These are phyloP conservation scores for Cercophora samala DNA, from an alignment of 495 filamentous ascomycete genomes.

Conservation along the genomic window DNA sequence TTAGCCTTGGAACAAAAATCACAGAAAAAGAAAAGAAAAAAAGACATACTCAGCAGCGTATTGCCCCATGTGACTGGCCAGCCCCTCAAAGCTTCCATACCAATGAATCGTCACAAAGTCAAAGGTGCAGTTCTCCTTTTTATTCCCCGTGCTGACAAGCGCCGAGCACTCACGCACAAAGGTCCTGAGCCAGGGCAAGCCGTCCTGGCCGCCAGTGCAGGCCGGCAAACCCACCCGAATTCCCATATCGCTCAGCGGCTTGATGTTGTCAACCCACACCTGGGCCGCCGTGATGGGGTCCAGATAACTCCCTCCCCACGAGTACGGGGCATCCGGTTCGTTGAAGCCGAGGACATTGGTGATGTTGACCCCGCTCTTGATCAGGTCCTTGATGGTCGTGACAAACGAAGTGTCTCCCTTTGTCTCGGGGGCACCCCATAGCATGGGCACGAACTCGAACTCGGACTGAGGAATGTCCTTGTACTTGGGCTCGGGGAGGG, in stretches of 20 bases:
- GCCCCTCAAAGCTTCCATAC: conserved; percentile 72
- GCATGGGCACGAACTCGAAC: conserved; percentile 77
- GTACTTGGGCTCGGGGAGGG: conserved; percentile 51
- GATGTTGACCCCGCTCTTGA: conserved; percentile 56
- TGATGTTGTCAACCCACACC: conserved; percentile 63
- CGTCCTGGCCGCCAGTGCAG: conserved; percentile 52
- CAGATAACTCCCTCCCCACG: conserved; percentile 58
- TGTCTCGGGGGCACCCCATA: conserved; percentile 57
- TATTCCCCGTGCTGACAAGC: conserved; percentile 34
- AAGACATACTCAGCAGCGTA: conserved; percentile 47
- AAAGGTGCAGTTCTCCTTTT: conserved; percentile 53
- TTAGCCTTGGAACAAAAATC: conserved; percentile 4
- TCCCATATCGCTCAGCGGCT: conserved; percentile 57
- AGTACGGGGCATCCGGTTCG: conserved; percentile 59
- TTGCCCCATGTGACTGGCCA: conserved; percentile 66
- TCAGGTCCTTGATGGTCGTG: conserved; percentile 47
- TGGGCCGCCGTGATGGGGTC: conserved; percentile 55
- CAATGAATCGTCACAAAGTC: conserved; percentile 76
- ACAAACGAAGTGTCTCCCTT: conserved; percentile 54
- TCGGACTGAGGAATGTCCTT: conserved; percentile 38
- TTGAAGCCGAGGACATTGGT: conserved; percentile 68
- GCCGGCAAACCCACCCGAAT: conserved; percentile 58
- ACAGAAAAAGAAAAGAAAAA: conserved; percentile 10
- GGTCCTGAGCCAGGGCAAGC: conserved; percentile 60
- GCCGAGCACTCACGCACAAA: conserved; percentile 56